Evolutionary conservation across 495 filamentous ascomycete genomes (phyloP), one percentile per base, ranked within the genome.

Genomic region (Monascus purpureus): DNA sequence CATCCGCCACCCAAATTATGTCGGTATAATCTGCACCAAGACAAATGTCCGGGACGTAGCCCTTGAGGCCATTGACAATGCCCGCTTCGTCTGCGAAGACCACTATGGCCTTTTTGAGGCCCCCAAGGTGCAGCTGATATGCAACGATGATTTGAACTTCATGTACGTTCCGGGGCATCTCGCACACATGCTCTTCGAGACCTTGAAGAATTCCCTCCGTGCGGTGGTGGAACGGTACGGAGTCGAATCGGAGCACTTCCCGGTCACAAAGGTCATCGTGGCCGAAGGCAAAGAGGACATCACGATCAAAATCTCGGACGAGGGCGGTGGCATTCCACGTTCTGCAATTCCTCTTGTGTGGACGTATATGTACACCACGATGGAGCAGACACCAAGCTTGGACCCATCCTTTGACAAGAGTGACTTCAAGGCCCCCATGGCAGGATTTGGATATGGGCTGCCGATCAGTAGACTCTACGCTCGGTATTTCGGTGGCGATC

Each of bases 301-400:
- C 43, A 96, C 90, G 1, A 93, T 97, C 62, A 97, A 97, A 57
- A 70, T 97, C 32, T 84, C 78, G 8, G 90, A 97, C 50, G 90
- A 97, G 54, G 90, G 90, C 26, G 90, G 90, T 39, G 90, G 90
- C 26, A 95, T 97, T 16, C 84, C 87, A 0, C 70, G 90, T 33
- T 84, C 77, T 39, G 68, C 82, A 18, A 95, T 97, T 34, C 92
- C 92, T 7, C 67, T 97, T 6, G 90, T 96, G 11, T 97, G 90
- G 90, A 97, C 90, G 16, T 97, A 97, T 50, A 97, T 96, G 90
- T 97, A 96, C 47, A 97, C 90, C 13, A 97, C 90, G 7, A 88
- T 97, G 25, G 90, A 95, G 55, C 75, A 85, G 37, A 95, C 90
- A 2, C 90, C 90, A 4, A 92, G 73, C 46, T 64, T 97, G 29